Conservation (phyloP, 2,329 filamentous ascomycete genomes). For the Cladobotryum protrusum region DNA sequence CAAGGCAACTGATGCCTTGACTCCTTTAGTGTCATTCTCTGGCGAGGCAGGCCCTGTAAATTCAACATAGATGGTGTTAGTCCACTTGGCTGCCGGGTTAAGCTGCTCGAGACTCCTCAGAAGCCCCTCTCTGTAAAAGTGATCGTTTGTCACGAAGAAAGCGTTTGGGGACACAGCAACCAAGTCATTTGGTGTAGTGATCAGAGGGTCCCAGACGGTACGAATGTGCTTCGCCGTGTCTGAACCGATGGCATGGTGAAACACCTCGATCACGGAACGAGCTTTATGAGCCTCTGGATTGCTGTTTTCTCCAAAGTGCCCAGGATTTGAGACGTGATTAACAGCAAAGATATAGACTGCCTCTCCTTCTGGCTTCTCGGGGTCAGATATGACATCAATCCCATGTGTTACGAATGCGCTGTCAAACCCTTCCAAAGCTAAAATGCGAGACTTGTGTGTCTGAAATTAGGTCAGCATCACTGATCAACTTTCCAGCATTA, state of each 20-base stretch:
- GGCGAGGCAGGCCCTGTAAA: slow-evolving; percentile 21
- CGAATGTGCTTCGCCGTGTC: slow-evolving; percentile 40
- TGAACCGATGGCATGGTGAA: slow-evolving; percentile 45
- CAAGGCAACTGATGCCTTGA: slow-evolving; percentile 39
- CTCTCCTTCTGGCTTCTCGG: slow-evolving; percentile 22
- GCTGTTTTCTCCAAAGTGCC: slow-evolving; percentile 22
- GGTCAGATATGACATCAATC: slow-evolving; percentile 52
- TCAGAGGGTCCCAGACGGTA: slow-evolving; percentile 45
- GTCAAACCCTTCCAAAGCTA: slow-evolving; percentile 30
- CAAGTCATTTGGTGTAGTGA: slow-evolving; percentile 55
- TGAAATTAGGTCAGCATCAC: slow-evolving; percentile 6
- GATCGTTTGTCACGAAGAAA: slow-evolving; percentile 57
- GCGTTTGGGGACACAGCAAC: slow-evolving; percentile 39
- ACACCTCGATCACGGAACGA: slow-evolving; percentile 51
- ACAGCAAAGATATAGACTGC: slow-evolving; percentile 55
- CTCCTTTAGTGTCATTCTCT: slow-evolving; percentile 24
- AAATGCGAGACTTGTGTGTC: slow-evolving; percentile 40
- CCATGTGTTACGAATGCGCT: slow-evolving; percentile 53
- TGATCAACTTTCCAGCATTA: background rate
- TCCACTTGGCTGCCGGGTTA: slow-evolving; percentile 38
- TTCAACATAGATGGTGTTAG: slow-evolving; percentile 41
- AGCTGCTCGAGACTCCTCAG: slow-evolving; percentile 43
- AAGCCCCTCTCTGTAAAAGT: slow-evolving; percentile 43
- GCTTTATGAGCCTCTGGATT: slow-evolving; percentile 30
- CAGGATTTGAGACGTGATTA: slow-evolving; percentile 50